Base-by-base conservation (phyloP, 352 stramenopile genomes). In the Globisporangium parvum region DNA sequence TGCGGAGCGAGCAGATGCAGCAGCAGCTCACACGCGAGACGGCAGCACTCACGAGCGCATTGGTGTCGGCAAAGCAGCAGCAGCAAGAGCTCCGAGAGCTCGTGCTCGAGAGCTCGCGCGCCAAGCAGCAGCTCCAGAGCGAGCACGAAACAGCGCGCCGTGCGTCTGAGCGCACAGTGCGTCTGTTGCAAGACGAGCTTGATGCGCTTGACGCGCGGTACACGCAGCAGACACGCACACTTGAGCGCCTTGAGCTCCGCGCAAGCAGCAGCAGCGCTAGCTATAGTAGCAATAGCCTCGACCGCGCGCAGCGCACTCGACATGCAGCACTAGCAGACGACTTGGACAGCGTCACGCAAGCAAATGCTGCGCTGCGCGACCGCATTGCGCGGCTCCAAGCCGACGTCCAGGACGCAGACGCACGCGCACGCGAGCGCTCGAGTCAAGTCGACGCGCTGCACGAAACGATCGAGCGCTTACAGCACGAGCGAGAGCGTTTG, bases 91-190 rank as follows among this genome's bases (percentile, higher is more conserved):
- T 87, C 15, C 71, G 68, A 0, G 59, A 74, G 41, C 69, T 71
- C 55, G 62, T 83, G 21, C 0, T 75, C 6, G 65, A 88, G 10
- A 47, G 80, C 18, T 77, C 71, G 4, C 65, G 70, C 26, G 73
- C 82, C n/a, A 88, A 88, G 47, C 68, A 77, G 6, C 57, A 69
- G 35, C 52, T 84, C 0, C 75, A 86, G 57, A 69, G 73, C 31
- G 47, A 66, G 31, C 45, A 47, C 14, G 71, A 87, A 24, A 65
- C 61, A 15, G 64, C 77, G 31, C 63, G 75, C 45, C 67, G 71
- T 3, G 70, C 62, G 4, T 57, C 55, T 0, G 66, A 73, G 10
- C 65, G 59, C 23, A 69, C 55, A 10, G 57, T 80, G 8, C 59
- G 55, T 3, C 46, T 69, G 11, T 40, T 85, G 28, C 65, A 68